Conservation (phyloP, 1,284 basidiomycete genomes). For the Phlebopus sp. region DNA sequence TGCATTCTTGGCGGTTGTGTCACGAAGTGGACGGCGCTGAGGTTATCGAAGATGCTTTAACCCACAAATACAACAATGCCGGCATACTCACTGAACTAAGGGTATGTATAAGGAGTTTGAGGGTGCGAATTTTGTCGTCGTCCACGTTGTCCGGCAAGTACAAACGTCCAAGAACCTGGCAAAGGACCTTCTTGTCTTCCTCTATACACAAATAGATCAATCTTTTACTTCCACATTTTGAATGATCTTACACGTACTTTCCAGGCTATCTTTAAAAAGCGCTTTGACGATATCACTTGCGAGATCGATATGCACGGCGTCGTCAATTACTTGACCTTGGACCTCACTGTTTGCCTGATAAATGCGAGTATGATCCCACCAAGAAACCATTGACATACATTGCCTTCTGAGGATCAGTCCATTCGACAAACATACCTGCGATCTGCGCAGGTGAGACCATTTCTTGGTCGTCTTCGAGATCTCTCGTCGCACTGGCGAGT, state of each 20-base stretch:
- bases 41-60: not conserved
- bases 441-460: slow-evolving; percentile 84
- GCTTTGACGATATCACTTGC: slow-evolving; percentile 72
- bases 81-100: slow-evolving; percentile 54
- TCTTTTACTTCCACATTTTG: not conserved
- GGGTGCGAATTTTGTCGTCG: slow-evolving; percentile 61
- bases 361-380: not conserved
- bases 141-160: slow-evolving; percentile 71
- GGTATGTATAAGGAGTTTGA: slow-evolving; percentile 63
- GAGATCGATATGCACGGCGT: slow-evolving; percentile 74
- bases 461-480: slow-evolving; percentile 72
- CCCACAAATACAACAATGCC: not conserved
- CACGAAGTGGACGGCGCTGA: slow-evolving; percentile 74
- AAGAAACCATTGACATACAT: slow-evolving; percentile 45
- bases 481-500: slow-evolving; percentile 66
- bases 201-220: slow-evolving; percentile 39
- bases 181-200: slow-evolving; percentile 79
- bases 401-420: slow-evolving; percentile 88
- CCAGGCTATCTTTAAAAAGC: slow-evolving; percentile 47
- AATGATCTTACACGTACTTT: slow-evolving; percentile 35
- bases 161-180: slow-evolving; percentile 78
- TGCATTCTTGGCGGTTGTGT: slow-evolving; percentile 73
- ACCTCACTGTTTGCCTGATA: slow-evolving; percentile 34
- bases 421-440: slow-evolving; percentile 84
- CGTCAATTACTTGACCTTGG: slow-evolving; percentile 41